Evolutionary conservation across 2,329 filamentous ascomycete genomes (phyloP), one percentile per base, ranked within the genome.

Genomic region (Penicillium crustosum): DNA sequence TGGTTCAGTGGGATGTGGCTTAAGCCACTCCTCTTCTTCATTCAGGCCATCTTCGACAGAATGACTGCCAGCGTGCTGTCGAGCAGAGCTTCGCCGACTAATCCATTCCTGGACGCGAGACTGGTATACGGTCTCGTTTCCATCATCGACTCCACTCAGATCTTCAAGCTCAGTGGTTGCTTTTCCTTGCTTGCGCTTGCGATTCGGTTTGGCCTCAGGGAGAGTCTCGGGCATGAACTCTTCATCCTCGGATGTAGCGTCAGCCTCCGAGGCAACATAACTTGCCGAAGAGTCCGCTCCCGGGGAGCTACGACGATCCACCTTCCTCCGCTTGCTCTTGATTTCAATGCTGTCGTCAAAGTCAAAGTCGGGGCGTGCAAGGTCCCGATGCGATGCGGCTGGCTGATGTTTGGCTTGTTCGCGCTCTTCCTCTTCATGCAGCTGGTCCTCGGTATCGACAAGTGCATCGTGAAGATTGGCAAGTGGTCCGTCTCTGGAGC

Each of bases 101-200:
- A 89, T 82, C 94, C 94, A 99, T 54, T 85, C 84, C 23, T 85
- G 82, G 4, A 99, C 73, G 42, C 94, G 85, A 44, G 79, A 79
- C 67, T 91, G 89, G 71, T 95, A 99, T 21, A 92, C 81, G 0
- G 81, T 78, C 72, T 97, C 93, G 59, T 96, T 89, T 0, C 94
- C 95, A 72, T 99, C 94, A 68, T 99, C 94, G 21, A 97, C 75
- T 2, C 83, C 83, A 13, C 82, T 79, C 31, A 88, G 73, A 65
- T 87, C 84, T 64, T 86, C 83, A 8, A 82, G 59, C 66, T 77
- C 36, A 66, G 71, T 44, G 65, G 72, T 66, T 74, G 80, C 19
- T 43, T 64, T 66, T n/a, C 56, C 59, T 36, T 61, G 56, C 47
- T 68, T 68, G 48, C 64, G 61, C 33, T 66, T 67, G 43, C 56